Evolutionary conservation across 1,139 yeast genomes (phyloP).

Genomic region (Yamadazyma atlantica): DNA sequence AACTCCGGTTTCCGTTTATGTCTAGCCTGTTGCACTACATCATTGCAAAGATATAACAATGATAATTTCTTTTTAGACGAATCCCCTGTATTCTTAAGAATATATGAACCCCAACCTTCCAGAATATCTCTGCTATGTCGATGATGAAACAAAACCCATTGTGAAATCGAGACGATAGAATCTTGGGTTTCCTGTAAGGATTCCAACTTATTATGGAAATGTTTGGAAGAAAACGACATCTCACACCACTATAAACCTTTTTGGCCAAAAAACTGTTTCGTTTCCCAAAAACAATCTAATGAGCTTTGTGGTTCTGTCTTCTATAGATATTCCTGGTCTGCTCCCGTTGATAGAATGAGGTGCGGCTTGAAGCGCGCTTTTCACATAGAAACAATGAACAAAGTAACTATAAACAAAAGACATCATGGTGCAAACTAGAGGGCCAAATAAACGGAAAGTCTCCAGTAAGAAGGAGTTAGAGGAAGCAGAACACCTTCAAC

Average conservation of each 20-base stretch:
- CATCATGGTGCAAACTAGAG: constrained; percentile 18
- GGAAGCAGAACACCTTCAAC: not conserved
- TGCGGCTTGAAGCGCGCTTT: too few species aligned
- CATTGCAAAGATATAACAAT: constrained; percentile 74
- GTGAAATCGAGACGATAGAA: constrained; percentile 77
- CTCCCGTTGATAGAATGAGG: not conserved
- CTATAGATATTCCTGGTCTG: not conserved
- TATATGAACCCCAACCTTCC: constrained; percentile 56
- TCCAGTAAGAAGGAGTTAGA: constrained; percentile 5
- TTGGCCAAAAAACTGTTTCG: not conserved
- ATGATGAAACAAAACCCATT: constrained; percentile 82
- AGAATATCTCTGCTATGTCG: constrained; percentile 63
- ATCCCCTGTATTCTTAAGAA: constrained; percentile 16
- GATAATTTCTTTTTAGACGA: constrained; percentile 47
- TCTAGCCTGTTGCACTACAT: constrained; percentile 78
- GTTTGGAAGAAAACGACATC: constrained; percentile 65
- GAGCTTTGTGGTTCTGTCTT: not conserved
- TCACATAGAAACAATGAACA: too few species aligned
- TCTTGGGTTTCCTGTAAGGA: constrained; percentile 77
- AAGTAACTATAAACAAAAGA: constrained; percentile 2
- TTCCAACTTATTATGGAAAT: constrained; percentile 55
- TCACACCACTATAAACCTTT: not conserved
- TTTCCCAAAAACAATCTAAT: not conserved
- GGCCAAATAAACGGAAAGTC: constrained; percentile 8
- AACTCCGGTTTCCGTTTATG: constrained; percentile 64